Evolutionary conservation across 371 early-diverging fungal species (phyloP), one percentile per base, ranked within the genome.

Genomic region (Mucor plumbeus): DNA sequence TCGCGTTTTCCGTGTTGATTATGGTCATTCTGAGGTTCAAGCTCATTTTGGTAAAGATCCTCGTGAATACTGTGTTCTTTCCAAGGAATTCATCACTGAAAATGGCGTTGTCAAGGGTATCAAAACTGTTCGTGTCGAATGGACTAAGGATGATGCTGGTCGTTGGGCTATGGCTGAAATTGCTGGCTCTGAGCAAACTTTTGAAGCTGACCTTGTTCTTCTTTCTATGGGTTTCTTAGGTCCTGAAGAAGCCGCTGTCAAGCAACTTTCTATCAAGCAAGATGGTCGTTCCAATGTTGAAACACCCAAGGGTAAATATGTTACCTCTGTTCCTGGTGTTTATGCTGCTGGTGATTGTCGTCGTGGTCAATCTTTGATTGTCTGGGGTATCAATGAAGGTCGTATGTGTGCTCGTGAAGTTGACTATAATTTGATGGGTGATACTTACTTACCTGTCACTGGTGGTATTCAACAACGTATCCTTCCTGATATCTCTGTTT

Each of bases 361-460:
- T 11, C 89, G 97, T 39, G 99, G 99, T 34, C 96, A 96, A 83
- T 90, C 91, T 17, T 77, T 98, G 64, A 93, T 98, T 68, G 99
- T 98, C 33, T 96, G 96, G 96, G 97, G 94, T 73, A 97, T 98
- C 78, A 95, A 95, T 74, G 99, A 98, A 83, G 99, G 99, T 50
- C 90, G 99, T 40, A 91, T 93, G 80, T 93, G 94, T 59, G 99
- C 99, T 6, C 89, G 97, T 39, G 95, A 96, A 76, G 88, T 97
- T 8, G 99, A 98, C 74, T 71, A 89, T 59, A 86, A 80, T 71
- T 75, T 98, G 70, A 87, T 84, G 83, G 91, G 93, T 62, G 88
- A 78, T 64, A 88, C 89, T n/a, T 81, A 83, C 36, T 67, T 91
- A 34, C 91, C 91, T 43, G 86, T 89, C 13, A 71, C 89, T 19